Base-by-base conservation (phyloP, 306 rosid species). In the Corylus americana region DNA sequence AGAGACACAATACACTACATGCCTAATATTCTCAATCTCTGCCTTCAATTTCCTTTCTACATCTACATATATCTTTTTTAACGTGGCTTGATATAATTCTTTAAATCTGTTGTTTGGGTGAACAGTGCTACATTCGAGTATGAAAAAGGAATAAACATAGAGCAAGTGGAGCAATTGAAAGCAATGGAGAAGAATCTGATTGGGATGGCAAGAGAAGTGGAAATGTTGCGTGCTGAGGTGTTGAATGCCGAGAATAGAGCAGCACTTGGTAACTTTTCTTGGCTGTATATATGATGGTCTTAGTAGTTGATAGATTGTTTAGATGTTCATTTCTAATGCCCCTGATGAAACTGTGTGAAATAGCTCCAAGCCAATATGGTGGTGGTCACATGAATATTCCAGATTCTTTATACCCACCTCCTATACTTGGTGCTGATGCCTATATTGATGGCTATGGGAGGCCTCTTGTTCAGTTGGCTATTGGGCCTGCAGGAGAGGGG, bases 141-240 rank as follows among this genome's bases (percentile, higher is more conserved):
- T 44, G 97, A 95, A 75, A 95, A 92, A 81, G 84, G 82, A 78
- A 77, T 73, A 76, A 95, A 95, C 84, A 55, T 89, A 16, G 96
- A 91, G 79, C 78, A 86, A 71, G 99, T 95, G 78, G 93, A 89
- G 83, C 82, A 91, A 76, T 49, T 95, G 87, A 84, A 86, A 83
- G 90, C 86, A 61, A 89, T 88, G 84, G 99, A 95, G 91, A 88
- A 85, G 89, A 85, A 90, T 64, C 86, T 95, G 25, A 84, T 91
- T 67, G 89, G 79, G 2, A 88, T 90, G 91, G 94, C 94, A n/a
- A 87, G 87, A 79, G 98, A 95, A 88, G 91, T 92, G 61, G 97
- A 92, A 79, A 85, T 79, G 79, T 79, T 95, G 73, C 89, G 92
- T 25, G 80, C 85, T 4, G 92, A 92, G 84, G 87, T 91, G 82